Percentiles rank a stretch among this genome's conserved stretches.
Evolutionary conservation across 495 filamentous ascomycete genomes (phyloP).

Genomic region (Penicillium subrubescens): DNA sequence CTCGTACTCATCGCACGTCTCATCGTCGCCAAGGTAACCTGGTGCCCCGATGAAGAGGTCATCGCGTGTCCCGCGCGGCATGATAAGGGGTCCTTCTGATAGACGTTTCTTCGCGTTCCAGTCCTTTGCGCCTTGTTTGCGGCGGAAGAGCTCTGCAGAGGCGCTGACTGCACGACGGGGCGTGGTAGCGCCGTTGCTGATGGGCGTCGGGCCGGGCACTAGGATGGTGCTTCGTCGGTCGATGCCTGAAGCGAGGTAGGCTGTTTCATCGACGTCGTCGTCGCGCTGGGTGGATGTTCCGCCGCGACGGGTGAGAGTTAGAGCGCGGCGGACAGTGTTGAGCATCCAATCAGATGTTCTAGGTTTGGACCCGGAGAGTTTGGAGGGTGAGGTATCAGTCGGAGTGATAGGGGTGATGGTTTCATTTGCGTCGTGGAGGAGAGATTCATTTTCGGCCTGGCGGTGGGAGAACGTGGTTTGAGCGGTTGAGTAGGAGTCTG

Average conservation of each 20-base stretch:
- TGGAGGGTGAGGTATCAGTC: conserved; percentile 32
- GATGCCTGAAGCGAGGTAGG: conserved; percentile 35
- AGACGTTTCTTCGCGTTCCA: conserved; percentile 51
- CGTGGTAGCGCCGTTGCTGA: conserved; percentile 16
- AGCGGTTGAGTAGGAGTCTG: conserved; percentile 71
- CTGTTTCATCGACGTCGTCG: conserved; percentile 15
- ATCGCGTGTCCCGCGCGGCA: conserved; percentile 29
- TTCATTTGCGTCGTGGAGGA: conserved; percentile 47
- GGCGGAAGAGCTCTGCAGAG: conserved; percentile 59
- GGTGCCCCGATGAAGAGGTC: conserved; percentile 34
- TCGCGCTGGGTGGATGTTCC: conserved; percentile 23
- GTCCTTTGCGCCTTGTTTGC: conserved; percentile 59
- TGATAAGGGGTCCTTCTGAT: conserved; percentile 25
- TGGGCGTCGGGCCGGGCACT: conserved; percentile 9
- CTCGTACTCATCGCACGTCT: conserved; percentile 41
- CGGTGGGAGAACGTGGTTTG: conserved; percentile 60
- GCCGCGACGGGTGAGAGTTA: conserved; percentile 45
- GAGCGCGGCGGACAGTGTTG: conserved; percentile 56
- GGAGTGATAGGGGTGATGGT: conserved; percentile 12
- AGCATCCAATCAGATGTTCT: conserved; percentile 52
- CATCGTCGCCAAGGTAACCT: conserved; percentile 31
- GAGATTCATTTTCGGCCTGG: conserved; percentile 65
- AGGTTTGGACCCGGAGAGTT: conserved; percentile 35
- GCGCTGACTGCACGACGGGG: conserved; percentile 60
- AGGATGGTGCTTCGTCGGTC: conserved; percentile 39